Evolutionary conservation across 495 filamentous ascomycete genomes (phyloP), one percentile per base, ranked within the genome.

Genomic region (Saxophila tyrrhenica): DNA sequence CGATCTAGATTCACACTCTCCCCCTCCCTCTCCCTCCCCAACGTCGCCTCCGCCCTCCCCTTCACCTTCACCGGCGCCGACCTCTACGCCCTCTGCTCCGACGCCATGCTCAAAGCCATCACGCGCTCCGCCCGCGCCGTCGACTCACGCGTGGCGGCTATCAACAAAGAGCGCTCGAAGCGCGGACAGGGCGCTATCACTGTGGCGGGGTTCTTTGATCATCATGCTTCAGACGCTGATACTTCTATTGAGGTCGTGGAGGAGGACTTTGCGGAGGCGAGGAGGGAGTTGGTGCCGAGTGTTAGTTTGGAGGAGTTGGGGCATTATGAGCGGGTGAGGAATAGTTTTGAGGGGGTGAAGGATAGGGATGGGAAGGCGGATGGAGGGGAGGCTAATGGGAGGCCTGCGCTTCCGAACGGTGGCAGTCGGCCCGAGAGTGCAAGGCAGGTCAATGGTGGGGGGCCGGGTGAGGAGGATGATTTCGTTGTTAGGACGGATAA

Each of bases 61-160:
- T 88, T 96, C 68, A 98, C 92, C 3, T 98, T 95, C 68, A 97
- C 92, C 0, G 92, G 92, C 61, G 92, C 92, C 42, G 92, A 98
- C 69, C 78, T 98, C 59, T 98, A 98, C 66, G 92, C 92, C 1
- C 75, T 98, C 39, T 95, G 90, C 71, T 95, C 89, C 15, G 92
- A 98, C 69, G 87, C 92, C 35, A 97, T 98, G 94, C 82, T 98
- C 48, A 98, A 97, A 68, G 92, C 94, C 3, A 89, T 97, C 54
- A 97, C 91, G 0, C 81, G 92, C 3, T 89, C 94, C 65, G 89
- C 94, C 0, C 76, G 79, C 1, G 74, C 80, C 1, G 89, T 95
- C 15, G 92, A 98, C 64, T 72, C 79, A 32, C 95, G 95, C 71
- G 85, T 98, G 63, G 75, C 76, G 25, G 71, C 71, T 2, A 65